Base-by-base conservation (phyloP, 2,329 filamentous ascomycete genomes). In the Elsinoe ampelina region DNA sequence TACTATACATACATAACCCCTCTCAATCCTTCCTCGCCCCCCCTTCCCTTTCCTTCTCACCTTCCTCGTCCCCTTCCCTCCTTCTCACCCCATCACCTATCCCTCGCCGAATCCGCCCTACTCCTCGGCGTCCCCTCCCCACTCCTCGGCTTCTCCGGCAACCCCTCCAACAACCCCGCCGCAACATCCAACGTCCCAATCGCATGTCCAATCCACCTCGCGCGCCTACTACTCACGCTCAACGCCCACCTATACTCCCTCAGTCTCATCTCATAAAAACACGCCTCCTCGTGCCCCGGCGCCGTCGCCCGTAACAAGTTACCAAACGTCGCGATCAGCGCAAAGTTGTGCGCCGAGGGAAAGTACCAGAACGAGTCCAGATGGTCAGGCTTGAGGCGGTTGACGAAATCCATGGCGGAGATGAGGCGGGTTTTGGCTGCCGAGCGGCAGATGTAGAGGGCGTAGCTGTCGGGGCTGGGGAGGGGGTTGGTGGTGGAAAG, bases 371-470 rank as follows among this genome's bases (percentile, higher is more conserved):
- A 96, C 0, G 89, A 82, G n/a, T 86, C 83, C 30, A 96, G 79
- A 65, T 97, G 91, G 35, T 85, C 82, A 0, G 89, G 89, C 43
- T 87, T 89, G 32, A 97, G 80, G 0, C 92, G 85, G 72, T 96
- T 96, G 64, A 95, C 90, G 71, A 96, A 95, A 69, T 97, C 92
- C 87, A 97, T 95, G 61, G 91, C 90, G 19, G 88, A 95, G 67
- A 96, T 95, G 34, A 97, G 80, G 5, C 92, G 86, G 0, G 92
- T 95, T 70, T 96, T 96, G 55, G 92, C 92, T 3, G 92, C 92
- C 58, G 86, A 91, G 55, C 92, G 89, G 71, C 91, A 95, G 63
- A 96, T 95, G 71, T 95, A 89, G 57, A 90, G 81, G 51, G 95
- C 83, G 65, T 96, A 95, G 0, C 85, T 80, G 67, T 95, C 89